A percentile compares a stretch with the other conserved stretches of the same genome.
Evolutionary conservation across 1,284 basidiomycete species (phyloP).

Genomic region (Sparassis latifolia): DNA sequence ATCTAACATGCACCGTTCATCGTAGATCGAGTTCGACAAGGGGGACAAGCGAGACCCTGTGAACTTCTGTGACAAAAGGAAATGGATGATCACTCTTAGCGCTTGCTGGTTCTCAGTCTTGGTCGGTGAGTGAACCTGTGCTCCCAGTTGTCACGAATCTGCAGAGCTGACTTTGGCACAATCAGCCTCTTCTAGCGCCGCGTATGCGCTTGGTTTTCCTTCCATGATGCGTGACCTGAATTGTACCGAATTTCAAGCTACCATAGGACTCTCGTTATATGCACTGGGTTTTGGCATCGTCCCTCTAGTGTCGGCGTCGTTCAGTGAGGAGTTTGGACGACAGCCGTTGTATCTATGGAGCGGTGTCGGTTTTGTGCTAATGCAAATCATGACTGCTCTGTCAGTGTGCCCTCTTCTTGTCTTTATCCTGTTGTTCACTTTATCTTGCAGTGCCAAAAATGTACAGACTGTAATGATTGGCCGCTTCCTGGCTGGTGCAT

Average conservation of each 20-base stretch:
- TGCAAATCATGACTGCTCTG: constrained; percentile 58
- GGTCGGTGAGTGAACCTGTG: constrained; percentile 31
- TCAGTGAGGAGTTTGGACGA: constrained; percentile 76
- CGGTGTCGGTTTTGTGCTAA: constrained; percentile 48
- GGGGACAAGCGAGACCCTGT: constrained; percentile 43
- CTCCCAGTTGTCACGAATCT: not conserved
- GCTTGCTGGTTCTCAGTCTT: constrained; percentile 54
- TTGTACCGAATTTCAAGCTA: constrained; percentile 52
- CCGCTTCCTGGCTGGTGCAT: constrained; percentile 62
- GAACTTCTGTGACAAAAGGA: constrained; percentile 38
- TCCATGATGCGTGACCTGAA: constrained; percentile 64
- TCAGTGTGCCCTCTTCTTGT: constrained; percentile 29
- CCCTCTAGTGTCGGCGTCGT: constrained; percentile 66
- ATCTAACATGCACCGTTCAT: not conserved
- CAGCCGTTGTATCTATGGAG: constrained; percentile 62
- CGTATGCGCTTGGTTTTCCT: constrained; percentile 52
- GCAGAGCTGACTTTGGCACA: not conserved
- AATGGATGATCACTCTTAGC: constrained; percentile 47
- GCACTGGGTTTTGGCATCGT: constrained; percentile 65
- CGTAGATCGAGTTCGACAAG: constrained; percentile 49
- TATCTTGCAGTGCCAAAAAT: constrained; percentile 46
- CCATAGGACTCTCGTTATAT: constrained; percentile 54
- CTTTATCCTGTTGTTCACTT: not conserved
- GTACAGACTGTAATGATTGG: constrained; percentile 64
- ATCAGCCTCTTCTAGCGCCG: constrained; percentile 44